Evolutionary conservation across 768 basidiomycete species (phyloP), one percentile per base, ranked within the genome.

Genomic region (Hirschioporus abietinus): DNA sequence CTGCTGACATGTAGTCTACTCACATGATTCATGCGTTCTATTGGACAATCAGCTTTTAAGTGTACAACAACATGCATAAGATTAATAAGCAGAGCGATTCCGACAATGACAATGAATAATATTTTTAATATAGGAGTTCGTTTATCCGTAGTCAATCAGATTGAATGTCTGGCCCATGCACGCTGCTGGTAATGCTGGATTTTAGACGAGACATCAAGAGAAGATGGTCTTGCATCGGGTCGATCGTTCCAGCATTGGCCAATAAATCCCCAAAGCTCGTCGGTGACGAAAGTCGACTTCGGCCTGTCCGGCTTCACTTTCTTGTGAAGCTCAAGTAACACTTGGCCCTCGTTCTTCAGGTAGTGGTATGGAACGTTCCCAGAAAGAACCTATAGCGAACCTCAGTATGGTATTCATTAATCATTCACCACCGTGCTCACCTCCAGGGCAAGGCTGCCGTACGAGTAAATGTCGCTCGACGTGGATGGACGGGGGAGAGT

Each of bases 301-400:
- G 80, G 81, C 5, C 81, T 74, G 1, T 79, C 76, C 17, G 81
- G 81, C 66, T 78, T 78, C 63, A 75, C 74, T 27, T 80, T 80
- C 60, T 74, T 72, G 67, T 80, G 76, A 42, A 82, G 68, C 69
- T 80, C 80, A 63, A 82, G 76, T 23, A 80, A 73, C n/a, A 81
- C 81, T 60, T 78, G 79, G 0, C 74, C 76, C 67, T 82, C 79
- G 9, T 67, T 72, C 7, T 71, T 71, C 18, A 81, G 68, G 68
- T 81, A 81, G 63, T 79, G 78, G 66, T 80, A 81, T 1, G 81
- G 81, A 52, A 80, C 76, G 9, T 79, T 72, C 1, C 80, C 81
- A 1, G 80, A 80, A 9, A 82, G 72, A 35, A 80, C 73, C 78
- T 80, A 59, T 2, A 63, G 30, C 30, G 60, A 52, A n/a, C 5